Conservation (phyloP, 129 eudicot genomes). For the Lactuca sativa region DNA sequence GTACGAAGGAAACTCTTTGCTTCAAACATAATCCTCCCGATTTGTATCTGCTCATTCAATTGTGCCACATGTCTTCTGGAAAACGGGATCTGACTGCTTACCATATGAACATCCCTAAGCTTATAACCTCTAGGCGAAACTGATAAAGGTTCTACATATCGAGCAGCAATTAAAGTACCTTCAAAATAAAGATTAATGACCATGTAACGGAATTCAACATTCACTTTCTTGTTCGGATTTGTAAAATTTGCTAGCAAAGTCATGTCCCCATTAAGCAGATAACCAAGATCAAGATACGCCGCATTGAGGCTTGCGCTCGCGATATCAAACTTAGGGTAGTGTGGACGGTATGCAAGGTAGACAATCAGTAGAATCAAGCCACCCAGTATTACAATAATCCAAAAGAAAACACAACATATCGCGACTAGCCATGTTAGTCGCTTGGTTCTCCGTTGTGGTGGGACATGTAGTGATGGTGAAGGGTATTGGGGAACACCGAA, state of each 20-base stretch:
- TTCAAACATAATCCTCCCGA: constrained; percentile 52
- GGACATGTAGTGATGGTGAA: constrained; percentile 41
- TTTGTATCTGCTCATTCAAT: constrained; percentile 49
- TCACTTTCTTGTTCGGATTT: constrained; percentile 76
- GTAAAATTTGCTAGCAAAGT: constrained; percentile 83
- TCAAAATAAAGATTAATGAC: constrained; percentile 58
- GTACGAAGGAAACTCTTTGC: constrained; percentile 56
- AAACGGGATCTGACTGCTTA: constrained; percentile 71
- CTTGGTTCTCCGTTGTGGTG: constrained; percentile 43
- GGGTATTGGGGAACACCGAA: constrained; percentile 14
- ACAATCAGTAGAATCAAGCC: constrained; percentile 71
- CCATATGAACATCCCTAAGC: constrained; percentile 58
- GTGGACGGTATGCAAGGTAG: constrained; percentile 69
- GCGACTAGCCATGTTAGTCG: constrained; percentile 67
- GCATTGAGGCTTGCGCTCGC: constrained; percentile 65
- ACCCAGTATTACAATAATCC: constrained; percentile 72
- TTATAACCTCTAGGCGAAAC: constrained; percentile 37
- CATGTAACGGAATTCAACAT: constrained; percentile 58
- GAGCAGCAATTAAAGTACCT: constrained; percentile 52
- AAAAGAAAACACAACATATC: constrained; percentile 67
- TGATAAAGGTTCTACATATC: constrained; percentile 60
- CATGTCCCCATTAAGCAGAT: constrained; percentile 72
- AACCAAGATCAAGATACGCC: constrained; percentile 91
- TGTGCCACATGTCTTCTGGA: constrained; percentile 38
- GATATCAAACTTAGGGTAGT: constrained; percentile 73